Conservation (phyloP, 257 asterid genomes). For the Schizonepeta tenuifolia region DNA sequence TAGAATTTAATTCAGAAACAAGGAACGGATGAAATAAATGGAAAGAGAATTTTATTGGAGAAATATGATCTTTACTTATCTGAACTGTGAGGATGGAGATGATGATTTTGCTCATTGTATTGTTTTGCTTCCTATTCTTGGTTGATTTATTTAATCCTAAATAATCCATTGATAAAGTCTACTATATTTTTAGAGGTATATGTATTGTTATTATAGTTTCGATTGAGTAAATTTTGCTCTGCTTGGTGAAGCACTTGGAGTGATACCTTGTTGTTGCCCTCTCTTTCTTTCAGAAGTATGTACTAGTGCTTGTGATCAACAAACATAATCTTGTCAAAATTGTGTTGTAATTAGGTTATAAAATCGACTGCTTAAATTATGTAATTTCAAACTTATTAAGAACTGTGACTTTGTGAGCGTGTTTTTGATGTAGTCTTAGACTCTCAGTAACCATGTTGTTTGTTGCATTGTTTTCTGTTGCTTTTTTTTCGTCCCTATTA, state of each 20-base stretch:
- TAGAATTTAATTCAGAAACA: not conserved
- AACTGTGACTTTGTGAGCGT: not conserved
- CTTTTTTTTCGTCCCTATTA: not conserved
- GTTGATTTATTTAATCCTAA: not conserved
- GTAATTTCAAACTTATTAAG: not conserved
- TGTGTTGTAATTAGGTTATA: not conserved
- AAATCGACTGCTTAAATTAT: not conserved
- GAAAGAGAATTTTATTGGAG: not conserved
- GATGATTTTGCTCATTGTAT: not conserved
- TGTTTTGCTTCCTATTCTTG: not conserved
- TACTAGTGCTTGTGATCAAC: constrained; percentile 1
- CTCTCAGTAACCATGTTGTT: constrained; percentile 1
- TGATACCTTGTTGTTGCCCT: not conserved
- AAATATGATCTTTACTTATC: not conserved
- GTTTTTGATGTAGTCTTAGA: not conserved
- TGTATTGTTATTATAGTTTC: not conserved
- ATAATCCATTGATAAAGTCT: not conserved
- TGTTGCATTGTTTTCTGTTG: not conserved
- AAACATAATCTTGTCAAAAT: not conserved
- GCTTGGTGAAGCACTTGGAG: not conserved
- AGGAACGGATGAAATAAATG: not conserved
- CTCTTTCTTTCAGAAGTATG: not conserved
- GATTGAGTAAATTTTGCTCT: not conserved
- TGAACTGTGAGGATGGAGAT: not conserved
- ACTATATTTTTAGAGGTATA: not conserved